These are phyloP conservation scores for Gossypium schwendimanii DNA, from an alignment of 441 rosid genomes.

Conservation along the genomic window DNA sequence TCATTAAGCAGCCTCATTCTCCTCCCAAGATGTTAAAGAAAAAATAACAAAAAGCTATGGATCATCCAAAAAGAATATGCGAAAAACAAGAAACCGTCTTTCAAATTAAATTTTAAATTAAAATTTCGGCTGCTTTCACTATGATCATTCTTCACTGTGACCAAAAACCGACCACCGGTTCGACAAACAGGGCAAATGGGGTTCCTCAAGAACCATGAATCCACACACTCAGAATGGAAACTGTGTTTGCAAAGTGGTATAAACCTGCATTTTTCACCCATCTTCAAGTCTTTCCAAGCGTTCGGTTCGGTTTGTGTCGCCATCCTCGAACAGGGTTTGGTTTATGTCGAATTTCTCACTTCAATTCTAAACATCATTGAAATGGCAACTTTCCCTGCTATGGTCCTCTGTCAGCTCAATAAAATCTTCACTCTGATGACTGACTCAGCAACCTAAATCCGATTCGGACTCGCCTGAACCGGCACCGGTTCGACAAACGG, in stretches of 20 bases:
- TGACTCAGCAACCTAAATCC: constrained; percentile 10
- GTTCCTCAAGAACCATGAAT: constrained; percentile 47
- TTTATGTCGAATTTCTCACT: constrained; percentile 2
- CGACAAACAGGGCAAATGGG: constrained; percentile 51
- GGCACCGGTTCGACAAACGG: constrained; percentile 38
- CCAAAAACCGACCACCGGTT: neutral
- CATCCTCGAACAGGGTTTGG: constrained; percentile 28
- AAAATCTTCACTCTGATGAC: constrained; percentile 10
- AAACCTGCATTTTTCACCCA: constrained; percentile 45
- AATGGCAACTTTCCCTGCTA: neutral
- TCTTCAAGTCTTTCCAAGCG: constrained; percentile 30
- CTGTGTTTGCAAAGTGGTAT: constrained; percentile 40
- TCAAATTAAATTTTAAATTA: neutral
- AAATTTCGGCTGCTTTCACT: neutral
- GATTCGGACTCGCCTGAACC: constrained; percentile 10
- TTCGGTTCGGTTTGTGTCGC: no score
- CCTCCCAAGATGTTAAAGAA: neutral
- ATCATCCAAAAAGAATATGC: neutral
- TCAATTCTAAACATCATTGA: constrained; percentile 17
- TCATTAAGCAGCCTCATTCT: neutral
- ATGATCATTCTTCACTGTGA: constrained; percentile 6
- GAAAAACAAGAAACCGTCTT: neutral
- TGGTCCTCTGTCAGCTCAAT: constrained; percentile 4
- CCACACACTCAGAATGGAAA: constrained; percentile 46
- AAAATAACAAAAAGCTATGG: neutral